A percentile compares a stretch with the other conserved stretches of the same genome.
Conservation (phyloP, 2,329 filamentous ascomycete species). For the Alternaria panax region DNA sequence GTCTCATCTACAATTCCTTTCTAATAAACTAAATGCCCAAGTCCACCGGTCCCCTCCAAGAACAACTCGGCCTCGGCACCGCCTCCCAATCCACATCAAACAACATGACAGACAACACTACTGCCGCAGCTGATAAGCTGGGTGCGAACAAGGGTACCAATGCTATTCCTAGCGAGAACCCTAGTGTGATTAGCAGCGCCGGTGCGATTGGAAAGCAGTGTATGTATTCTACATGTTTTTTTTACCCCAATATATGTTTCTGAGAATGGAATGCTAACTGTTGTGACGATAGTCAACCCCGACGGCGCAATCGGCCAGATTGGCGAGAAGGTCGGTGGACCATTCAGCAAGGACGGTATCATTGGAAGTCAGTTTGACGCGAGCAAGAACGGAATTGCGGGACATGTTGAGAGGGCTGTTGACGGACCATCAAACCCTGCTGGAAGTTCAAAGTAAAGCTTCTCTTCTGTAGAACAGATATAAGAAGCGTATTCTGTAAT, state of each 20-base stretch:
- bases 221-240: background rate
- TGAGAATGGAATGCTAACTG: no score
- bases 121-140: constrained; percentile 35
- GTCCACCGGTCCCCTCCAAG: constrained; percentile 30
- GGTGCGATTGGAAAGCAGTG: constrained; percentile 63
- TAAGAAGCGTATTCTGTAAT: constrained; percentile 3
- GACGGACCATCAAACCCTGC: constrained; percentile 52
- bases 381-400: constrained; percentile 60
- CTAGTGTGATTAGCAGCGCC: constrained; percentile 56
- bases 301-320: constrained; percentile 60
- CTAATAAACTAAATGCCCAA: constrained; percentile 26
- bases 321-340: constrained; percentile 58
- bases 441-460: constrained; percentile 33
- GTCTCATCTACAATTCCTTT: no score
- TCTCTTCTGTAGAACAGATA: background rate
- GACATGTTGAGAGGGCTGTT: constrained; percentile 59
- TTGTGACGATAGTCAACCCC: constrained; percentile 54
- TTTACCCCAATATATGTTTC: no score
- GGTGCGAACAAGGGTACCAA: constrained; percentile 42
- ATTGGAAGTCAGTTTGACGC: constrained; percentile 65
- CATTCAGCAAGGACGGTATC: constrained; percentile 56
- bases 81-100: constrained; percentile 17
- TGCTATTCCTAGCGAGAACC: constrained; percentile 42
- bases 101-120: constrained; percentile 33
- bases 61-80: constrained; percentile 27